These are phyloP conservation scores for Eruca vesicaria DNA, from an alignment of 441 rosid species.

Conservation along the genomic window DNA sequence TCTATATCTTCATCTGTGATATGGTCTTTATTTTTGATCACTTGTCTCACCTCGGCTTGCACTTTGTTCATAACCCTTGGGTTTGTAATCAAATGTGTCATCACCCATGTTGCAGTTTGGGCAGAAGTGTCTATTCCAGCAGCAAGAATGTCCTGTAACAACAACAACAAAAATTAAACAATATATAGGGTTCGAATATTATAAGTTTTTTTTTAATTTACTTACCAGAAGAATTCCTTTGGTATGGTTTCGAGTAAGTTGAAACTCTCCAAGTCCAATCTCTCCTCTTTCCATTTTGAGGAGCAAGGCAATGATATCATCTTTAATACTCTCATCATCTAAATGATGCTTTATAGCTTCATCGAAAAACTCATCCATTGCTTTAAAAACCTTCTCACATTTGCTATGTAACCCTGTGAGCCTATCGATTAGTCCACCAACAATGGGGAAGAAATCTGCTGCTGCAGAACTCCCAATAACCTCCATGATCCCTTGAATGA, in stretches of 20 bases:
- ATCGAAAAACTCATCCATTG: constrained; percentile 21
- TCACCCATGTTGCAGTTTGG: background rate
- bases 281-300: constrained; percentile 30
- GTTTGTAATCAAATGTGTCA: background rate
- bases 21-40: background rate
- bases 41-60: background rate
- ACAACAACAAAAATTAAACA: background rate
- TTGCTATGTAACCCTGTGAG: constrained; percentile 13
- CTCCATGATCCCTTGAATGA: background rate
- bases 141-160: background rate
- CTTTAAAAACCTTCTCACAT: constrained; percentile 12
- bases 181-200: background rate
- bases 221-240: constrained; percentile 34
- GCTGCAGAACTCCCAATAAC: background rate
- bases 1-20: background rate
- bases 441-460: constrained; percentile 16
- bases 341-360: constrained; percentile 22
- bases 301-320: constrained; percentile 25
- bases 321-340: constrained; percentile 10
- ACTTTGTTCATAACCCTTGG: background rate
- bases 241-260: constrained; percentile 25
- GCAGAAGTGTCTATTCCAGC: background rate
- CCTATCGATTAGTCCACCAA: constrained; percentile 17
- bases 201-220: background rate
- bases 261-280: constrained; percentile 23